Evolutionary conservation across 495 filamentous ascomycete species (phyloP).

Genomic region (Aspergillus olivimuriae): DNA sequence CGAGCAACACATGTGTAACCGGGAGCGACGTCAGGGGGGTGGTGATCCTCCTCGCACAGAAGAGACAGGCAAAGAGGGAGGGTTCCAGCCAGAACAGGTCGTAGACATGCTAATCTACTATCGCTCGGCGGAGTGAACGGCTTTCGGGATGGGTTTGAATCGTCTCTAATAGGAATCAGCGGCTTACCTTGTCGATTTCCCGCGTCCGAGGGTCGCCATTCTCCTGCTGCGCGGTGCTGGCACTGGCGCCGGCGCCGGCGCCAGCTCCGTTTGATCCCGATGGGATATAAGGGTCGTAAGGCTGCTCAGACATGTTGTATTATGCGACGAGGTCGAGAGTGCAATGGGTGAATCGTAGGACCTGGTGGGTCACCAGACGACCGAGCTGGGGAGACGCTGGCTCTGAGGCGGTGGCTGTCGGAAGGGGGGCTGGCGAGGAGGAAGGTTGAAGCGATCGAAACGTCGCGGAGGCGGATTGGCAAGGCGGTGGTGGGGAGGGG

Average conservation of each 20-base stretch:
- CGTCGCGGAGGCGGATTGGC: neutral
- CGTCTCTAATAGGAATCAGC: no score
- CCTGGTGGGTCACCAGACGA: conserved; percentile 17
- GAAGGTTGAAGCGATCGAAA: no score
- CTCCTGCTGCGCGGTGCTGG: conserved; percentile 39
- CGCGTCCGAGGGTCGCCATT: conserved; percentile 60
- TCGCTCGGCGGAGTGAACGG: no score
- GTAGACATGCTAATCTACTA: no score
- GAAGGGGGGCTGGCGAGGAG: no score
- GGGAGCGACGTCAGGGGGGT: no score
- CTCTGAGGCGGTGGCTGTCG: no score
- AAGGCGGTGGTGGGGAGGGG: conserved; percentile 1
- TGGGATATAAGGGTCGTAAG: conserved; percentile 91
- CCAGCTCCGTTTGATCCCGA: conserved; percentile 47
- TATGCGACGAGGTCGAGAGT: conserved; percentile 14
- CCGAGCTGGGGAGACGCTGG: conserved; percentile 10
- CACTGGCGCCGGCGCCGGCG: conserved; percentile 40
- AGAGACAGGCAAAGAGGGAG: no score
- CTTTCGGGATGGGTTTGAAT: neutral
- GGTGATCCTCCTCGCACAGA: no score
- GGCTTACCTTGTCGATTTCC: conserved; percentile 73
- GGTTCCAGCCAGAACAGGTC: no score
- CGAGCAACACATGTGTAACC: neutral
- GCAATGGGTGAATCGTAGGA: conserved; percentile 8
- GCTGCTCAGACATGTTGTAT: conserved; percentile 60